phyloP scores from a whole-genome alignment of 345 rosid species.

The Turritis glabra region DNA sequence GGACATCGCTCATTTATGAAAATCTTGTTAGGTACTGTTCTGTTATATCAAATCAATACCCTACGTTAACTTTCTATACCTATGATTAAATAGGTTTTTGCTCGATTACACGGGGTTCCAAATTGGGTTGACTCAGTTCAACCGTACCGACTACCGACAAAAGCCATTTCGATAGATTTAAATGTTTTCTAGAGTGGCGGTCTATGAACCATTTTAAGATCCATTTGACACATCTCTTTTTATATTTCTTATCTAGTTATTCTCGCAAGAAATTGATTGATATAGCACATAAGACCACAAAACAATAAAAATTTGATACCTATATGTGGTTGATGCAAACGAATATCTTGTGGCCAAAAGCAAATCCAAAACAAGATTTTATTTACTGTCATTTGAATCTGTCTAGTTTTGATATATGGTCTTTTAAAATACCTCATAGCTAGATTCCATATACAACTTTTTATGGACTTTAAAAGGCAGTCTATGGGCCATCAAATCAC shows the following conservation, averaged over 20 bases:
- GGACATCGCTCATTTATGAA: conserved; percentile 25
- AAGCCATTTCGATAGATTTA: not conserved
- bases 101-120: not conserved
- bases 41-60: conserved; percentile 22
- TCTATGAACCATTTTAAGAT: not conserved
- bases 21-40: conserved; percentile 17
- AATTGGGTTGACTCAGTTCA: not conserved
- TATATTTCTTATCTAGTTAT: not conserved
- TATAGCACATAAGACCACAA: not conserved
- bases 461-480: too few species aligned
- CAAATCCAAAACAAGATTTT: too few species aligned
- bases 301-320: too few species aligned
- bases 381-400: too few species aligned
- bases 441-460: too few species aligned
- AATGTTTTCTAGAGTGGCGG: not conserved
- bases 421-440: too few species aligned
- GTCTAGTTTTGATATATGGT: too few species aligned
- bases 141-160: not conserved
- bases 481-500: too few species aligned
- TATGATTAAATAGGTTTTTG: not conserved
- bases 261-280: not conserved
- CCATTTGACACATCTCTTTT: not conserved
- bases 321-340: too few species aligned
- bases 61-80: not conserved
- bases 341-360: too few species aligned